Evolutionary conservation across 2,329 filamentous ascomycete genomes (phyloP).

Genomic region (Talaromyces sp.): DNA sequence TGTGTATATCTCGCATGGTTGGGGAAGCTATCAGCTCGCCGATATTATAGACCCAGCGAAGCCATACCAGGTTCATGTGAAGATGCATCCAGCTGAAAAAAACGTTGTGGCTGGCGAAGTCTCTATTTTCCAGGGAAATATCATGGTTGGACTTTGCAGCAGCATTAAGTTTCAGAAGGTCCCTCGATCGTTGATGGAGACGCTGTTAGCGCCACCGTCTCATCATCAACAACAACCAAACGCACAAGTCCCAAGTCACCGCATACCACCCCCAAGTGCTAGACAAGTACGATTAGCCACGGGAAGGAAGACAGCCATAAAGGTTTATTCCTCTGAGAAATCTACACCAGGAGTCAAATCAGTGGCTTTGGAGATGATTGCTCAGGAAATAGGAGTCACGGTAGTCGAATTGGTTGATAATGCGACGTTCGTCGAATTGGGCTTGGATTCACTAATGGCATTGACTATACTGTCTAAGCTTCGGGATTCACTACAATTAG

Average conservation of each 20-base stretch:
- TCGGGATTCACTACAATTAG: constrained; percentile 25
- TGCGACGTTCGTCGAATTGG: constrained; percentile 23
- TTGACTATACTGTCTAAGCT: constrained; percentile 31
- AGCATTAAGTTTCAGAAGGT: constrained; percentile 18
- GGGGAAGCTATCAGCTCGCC: constrained; percentile 27
- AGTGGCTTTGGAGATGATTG: constrained; percentile 4
- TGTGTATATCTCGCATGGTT: constrained; percentile 37
- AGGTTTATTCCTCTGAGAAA: neutral
- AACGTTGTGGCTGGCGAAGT: constrained; percentile 24
- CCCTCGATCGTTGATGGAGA: constrained; percentile 15
- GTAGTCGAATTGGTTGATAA: constrained; percentile 6
- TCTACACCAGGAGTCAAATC: neutral
- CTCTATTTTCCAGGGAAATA: constrained; percentile 27
- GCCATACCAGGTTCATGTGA: constrained; percentile 31
- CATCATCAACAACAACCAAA: neutral
- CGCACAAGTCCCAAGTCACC: neutral
- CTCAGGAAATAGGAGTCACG: neutral
- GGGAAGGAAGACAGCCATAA: neutral
- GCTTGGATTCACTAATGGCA: constrained; percentile 34
- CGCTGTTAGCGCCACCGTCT: neutral
- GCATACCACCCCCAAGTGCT: neutral
- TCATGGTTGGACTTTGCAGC: constrained; percentile 2
- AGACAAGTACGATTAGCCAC: neutral
- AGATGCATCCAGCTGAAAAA: constrained; percentile 27
- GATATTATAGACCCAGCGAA: constrained; percentile 21